Percentiles rank a stretch among this genome's conserved stretches.
Evolutionary conservation across 1,139 yeast genomes (phyloP).

Genomic region (Arxiozyma telluris): DNA sequence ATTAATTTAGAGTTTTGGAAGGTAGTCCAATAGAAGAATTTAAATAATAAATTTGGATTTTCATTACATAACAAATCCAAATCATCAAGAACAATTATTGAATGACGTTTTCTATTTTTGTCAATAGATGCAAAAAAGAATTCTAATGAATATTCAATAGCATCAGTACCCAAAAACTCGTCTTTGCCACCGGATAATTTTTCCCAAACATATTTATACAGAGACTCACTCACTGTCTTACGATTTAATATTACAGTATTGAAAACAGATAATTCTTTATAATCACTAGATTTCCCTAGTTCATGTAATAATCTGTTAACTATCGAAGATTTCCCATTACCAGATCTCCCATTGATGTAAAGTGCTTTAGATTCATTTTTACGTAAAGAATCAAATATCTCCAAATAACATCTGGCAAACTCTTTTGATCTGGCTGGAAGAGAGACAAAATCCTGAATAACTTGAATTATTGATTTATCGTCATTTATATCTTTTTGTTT

Average conservation of each 20-base stretch:
- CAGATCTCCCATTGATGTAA: constrained; percentile 90
- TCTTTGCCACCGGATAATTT: constrained; percentile 44
- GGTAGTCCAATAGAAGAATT: constrained; percentile 91
- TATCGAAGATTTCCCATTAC: constrained; percentile 78
- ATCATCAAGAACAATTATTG: constrained; percentile 71
- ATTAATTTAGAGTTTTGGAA: constrained; percentile 60
- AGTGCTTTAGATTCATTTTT: constrained; percentile 5
- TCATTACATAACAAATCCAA: constrained; percentile 64
- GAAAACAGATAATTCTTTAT: constrained; percentile 44
- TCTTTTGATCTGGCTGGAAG: constrained; percentile 5
- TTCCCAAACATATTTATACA: constrained; percentile 42
- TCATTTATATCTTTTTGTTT: constrained; percentile 5
- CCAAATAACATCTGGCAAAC: constrained; percentile 36
- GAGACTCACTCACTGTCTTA: constrained; percentile 36
- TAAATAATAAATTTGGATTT: constrained; percentile 61
- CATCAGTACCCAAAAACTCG: constrained; percentile 47
- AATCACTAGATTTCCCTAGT: constrained; percentile 23
- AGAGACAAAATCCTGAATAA: constrained; percentile 1
- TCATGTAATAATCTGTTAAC: background rate
- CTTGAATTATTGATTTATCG: constrained; percentile 3
- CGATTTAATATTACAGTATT: constrained; percentile 76
- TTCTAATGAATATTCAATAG: constrained; percentile 40
- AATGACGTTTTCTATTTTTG: constrained; percentile 28
- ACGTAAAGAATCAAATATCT: constrained; percentile 3
- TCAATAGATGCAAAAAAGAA: constrained; percentile 33